Evolutionary conservation across 225 moss, liverwort and hornwort genomes (phyloP).

Genomic region (Ulota crispa): DNA sequence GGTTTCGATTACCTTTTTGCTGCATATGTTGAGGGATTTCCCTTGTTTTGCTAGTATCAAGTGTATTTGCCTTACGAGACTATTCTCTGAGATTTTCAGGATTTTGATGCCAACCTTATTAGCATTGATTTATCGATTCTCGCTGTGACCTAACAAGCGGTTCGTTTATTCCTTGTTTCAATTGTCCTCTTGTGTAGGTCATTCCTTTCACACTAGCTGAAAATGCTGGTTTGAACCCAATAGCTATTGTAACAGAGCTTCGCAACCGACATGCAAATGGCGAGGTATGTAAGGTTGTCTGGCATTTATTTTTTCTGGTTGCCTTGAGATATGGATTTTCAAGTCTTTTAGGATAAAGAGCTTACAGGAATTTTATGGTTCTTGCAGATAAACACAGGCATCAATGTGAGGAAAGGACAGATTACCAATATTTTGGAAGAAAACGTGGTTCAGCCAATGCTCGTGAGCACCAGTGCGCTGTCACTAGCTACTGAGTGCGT

Average conservation of each 20-base stretch:
- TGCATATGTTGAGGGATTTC: background rate
- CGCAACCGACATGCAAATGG: slow-evolving; percentile 93
- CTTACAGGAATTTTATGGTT: background rate
- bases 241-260: slow-evolving; percentile 86
- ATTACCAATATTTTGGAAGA: slow-evolving; percentile 98
- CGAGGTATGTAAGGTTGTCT: slow-evolving; percentile 57
- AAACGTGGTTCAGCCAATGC: slow-evolving; percentile 89
- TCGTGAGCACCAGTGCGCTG: slow-evolving; percentile 94
- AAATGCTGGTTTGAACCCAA: slow-evolving; percentile 94
- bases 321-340: background rate
- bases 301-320: background rate
- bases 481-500: slow-evolving; percentile 96
- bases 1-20: background rate
- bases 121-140: background rate
- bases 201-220: slow-evolving; percentile 94
- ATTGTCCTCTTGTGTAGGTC: slow-evolving; percentile 45
- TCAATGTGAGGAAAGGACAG: slow-evolving; percentile 93
- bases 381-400: slow-evolving; percentile 78
- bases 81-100: background rate
- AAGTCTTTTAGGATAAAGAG: background rate
- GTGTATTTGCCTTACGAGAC: too few species aligned
- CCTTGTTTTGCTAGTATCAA: background rate
- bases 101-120: background rate
- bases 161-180: background rate
- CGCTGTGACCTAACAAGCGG: background rate